Conservation (phyloP, 1,139 yeast species). For the Yamadazyma aaseri region DNA sequence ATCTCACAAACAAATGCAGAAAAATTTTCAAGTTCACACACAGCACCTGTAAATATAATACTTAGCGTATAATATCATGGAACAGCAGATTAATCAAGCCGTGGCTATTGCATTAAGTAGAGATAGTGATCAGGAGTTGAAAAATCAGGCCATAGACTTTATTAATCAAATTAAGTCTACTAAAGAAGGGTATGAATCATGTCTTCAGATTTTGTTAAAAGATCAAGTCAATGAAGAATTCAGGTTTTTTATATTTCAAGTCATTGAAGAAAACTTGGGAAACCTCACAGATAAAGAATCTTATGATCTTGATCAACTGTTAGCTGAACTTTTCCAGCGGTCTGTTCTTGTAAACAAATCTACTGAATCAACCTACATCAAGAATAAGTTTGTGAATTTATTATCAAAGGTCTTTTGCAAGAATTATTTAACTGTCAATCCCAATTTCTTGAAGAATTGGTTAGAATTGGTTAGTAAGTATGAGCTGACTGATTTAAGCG, state of each 20-base stretch:
- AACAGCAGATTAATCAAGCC: constrained; percentile 71
- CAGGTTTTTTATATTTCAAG: constrained; percentile 80
- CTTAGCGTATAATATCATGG: constrained; percentile 9
- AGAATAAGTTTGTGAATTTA: constrained; percentile 78
- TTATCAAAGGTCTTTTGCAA: constrained; percentile 68
- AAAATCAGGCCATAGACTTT: constrained; percentile 82
- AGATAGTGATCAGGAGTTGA: constrained; percentile 64
- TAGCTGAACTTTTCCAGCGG: constrained; percentile 33
- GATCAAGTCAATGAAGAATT: constrained; percentile 46
- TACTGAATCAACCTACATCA: constrained; percentile 60
- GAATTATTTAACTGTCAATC: constrained; percentile 63
- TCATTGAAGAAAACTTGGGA: constrained; percentile 64
- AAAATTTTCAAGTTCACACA: constrained; percentile 8
- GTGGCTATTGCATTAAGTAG: constrained; percentile 85
- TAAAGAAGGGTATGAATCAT: constrained; percentile 76
- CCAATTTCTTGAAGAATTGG: constrained; percentile 67
- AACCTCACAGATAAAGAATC: constrained; percentile 48
- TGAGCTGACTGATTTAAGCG: constrained; percentile 21
- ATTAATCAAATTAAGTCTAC: constrained; percentile 75
- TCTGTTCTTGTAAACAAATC: constrained; percentile 21
- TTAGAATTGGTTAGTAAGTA: constrained; percentile 26
- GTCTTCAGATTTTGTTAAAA: constrained; percentile 56
- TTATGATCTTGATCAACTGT: constrained; percentile 39
- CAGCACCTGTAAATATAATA: no score
- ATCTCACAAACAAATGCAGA: constrained; percentile 2